Evolutionary conservation across 2,329 filamentous ascomycete species (phyloP).

Genomic region (Talaromyces sp.): DNA sequence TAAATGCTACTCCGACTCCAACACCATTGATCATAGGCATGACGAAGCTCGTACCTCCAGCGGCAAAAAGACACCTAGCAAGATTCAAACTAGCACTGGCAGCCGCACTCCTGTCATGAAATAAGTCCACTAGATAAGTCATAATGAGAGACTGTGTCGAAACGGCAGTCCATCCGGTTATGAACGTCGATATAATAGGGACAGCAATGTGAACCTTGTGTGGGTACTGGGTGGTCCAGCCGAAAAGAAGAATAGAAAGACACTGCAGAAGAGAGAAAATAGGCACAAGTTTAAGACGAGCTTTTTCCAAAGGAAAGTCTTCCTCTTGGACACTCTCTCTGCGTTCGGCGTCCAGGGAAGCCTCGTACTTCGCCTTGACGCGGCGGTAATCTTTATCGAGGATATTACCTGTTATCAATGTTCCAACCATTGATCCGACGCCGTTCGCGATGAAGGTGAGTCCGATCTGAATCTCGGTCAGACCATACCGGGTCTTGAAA

Average conservation of each 20-base stretch:
- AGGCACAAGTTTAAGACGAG: slow-evolving; percentile 52
- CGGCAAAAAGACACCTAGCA: slow-evolving; percentile 53
- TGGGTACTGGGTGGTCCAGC: slow-evolving; percentile 53
- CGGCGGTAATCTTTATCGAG: slow-evolving; percentile 54
- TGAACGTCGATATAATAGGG: slow-evolving; percentile 52
- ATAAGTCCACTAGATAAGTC: slow-evolving; percentile 57
- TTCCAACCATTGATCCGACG: slow-evolving; percentile 55
- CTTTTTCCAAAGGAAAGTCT: slow-evolving; percentile 51
- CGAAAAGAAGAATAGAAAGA: slow-evolving; percentile 51
- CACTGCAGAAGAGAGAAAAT: slow-evolving; percentile 49
- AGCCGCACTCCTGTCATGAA: slow-evolving; percentile 50
- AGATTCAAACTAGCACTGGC: slow-evolving; percentile 57
- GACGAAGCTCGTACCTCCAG: slow-evolving; percentile 52
- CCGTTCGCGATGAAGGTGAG: slow-evolving; percentile 58
- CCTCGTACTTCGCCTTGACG: slow-evolving; percentile 35
- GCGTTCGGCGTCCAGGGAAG: slow-evolving; percentile 11
- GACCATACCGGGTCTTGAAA: slow-evolving; percentile 46
- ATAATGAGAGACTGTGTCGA: slow-evolving; percentile 51
- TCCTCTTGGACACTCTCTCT: slow-evolving; percentile 21
- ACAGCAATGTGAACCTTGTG: slow-evolving; percentile 48
- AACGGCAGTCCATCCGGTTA: slow-evolving; percentile 54
- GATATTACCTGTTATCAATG: slow-evolving; percentile 53
- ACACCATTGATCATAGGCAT: slow-evolving; percentile 52
- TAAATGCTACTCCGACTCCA: slow-evolving; percentile 50
- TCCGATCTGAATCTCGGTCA: slow-evolving; percentile 49